Evolutionary conservation across 2,329 filamentous ascomycete genomes (phyloP).

Genomic region (Calonectria honghensis): DNA sequence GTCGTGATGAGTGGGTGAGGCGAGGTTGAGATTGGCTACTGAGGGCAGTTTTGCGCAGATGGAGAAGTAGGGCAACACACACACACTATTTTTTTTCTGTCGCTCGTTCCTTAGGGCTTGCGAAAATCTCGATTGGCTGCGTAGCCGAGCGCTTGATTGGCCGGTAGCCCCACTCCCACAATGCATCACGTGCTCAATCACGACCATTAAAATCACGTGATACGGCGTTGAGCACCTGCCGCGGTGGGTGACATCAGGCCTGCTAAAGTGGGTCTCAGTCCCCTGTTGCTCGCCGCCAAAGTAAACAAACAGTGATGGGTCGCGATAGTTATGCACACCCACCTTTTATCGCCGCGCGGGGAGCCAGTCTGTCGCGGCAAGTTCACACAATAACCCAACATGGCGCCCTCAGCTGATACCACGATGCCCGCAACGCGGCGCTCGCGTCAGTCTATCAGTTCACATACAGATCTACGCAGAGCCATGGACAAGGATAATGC

Average conservation of each 20-base stretch:
- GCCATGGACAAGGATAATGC: conserved; percentile 85
- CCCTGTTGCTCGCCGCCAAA: conserved; percentile 56
- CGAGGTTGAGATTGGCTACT: conserved; percentile 57
- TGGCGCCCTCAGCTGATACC: conserved; percentile 61
- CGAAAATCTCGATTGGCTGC: conserved; percentile 62
- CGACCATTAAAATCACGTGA: conserved; percentile 43
- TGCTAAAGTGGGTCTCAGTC: conserved; percentile 48
- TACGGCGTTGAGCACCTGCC: conserved; percentile 37
- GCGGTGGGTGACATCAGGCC: conserved; percentile 35
- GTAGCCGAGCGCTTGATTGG: conserved; percentile 55
- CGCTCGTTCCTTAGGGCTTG: conserved; percentile 63
- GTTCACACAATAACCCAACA: conserved; percentile 52
- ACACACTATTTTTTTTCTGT: conserved; percentile 61
- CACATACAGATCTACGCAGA: conserved; percentile 71
- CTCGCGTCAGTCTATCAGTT: conserved; percentile 83
- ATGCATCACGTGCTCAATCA: conserved; percentile 54
- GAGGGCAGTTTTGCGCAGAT: conserved; percentile 61
- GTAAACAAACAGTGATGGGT: conserved; percentile 63
- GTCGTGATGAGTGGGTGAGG: conserved; percentile 62
- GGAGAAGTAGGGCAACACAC: conserved; percentile 61
- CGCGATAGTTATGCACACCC: conserved; percentile 55
- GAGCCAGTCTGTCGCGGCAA: conserved; percentile 45
- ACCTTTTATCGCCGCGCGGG: conserved; percentile 51
- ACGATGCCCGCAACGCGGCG: conserved; percentile 75
- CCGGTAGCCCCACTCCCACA: not conserved